A percentile compares a stretch with the other conserved stretches of the same genome.
Evolutionary conservation across 1,139 yeast genomes (phyloP).

Genomic region (Debaryomyces nepalensis): DNA sequence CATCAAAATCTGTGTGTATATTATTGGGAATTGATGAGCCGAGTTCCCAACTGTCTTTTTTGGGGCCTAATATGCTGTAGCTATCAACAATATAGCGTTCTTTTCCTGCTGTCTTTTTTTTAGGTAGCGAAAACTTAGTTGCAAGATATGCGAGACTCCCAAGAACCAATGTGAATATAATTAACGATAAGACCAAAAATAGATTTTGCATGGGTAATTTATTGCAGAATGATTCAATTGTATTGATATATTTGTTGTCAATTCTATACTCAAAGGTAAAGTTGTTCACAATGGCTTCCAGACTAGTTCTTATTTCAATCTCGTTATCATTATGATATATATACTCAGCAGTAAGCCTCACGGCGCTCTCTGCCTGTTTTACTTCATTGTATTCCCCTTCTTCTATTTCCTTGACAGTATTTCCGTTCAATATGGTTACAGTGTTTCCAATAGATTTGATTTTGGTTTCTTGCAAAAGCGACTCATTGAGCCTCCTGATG

Average conservation of each 20-base stretch:
- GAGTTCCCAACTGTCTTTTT: neutral
- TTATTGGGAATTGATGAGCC: neutral
- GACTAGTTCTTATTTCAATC: too few species aligned
- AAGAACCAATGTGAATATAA: neutral
- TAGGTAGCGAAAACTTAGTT: neutral
- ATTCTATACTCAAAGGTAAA: neutral
- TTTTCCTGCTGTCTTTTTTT: too few species aligned
- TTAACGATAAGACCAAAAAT: neutral
- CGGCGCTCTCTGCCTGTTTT: neutral
- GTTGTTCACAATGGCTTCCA: neutral
- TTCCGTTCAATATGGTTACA: neutral
- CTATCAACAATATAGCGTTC: too few species aligned
- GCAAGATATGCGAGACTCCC: neutral
- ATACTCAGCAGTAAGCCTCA: too few species aligned
- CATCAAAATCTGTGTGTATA: neutral
- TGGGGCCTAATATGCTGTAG: too few species aligned
- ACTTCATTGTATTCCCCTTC: too few species aligned
- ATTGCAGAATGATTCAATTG: neutral
- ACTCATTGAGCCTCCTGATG: constrained; percentile 4
- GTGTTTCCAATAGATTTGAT: constrained; percentile 3
- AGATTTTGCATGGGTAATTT: neutral
- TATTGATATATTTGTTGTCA: neutral
- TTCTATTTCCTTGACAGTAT: neutral
- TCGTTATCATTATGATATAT: too few species aligned
- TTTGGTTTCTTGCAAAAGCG: constrained; percentile 5